phyloP scores from a whole-genome alignment of 805 yeast species.

The Wickerhamiella qilinensis region DNA sequence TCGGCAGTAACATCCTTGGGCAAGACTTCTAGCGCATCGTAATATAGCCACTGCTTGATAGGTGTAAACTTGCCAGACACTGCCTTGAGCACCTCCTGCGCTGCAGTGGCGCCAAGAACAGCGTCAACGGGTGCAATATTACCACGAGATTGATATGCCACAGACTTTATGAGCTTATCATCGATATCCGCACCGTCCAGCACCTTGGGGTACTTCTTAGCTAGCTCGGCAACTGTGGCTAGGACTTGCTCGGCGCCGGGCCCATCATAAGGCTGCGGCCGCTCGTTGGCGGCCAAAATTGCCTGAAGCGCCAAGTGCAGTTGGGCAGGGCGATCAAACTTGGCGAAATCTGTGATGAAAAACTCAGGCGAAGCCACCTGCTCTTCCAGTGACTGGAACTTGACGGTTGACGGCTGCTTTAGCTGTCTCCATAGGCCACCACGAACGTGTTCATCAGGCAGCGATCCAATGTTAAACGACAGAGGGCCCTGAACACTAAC shows the following conservation, averaged over 20 bases:
- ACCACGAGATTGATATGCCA: conserved; percentile 78
- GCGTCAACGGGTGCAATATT: conserved; percentile 84
- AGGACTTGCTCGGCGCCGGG: conserved; percentile 64
- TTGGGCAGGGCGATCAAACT: conserved; percentile 82
- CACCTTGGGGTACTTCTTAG: conserved; percentile 40
- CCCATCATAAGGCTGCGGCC: conserved; percentile 61
- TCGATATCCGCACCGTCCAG: conserved; percentile 45
- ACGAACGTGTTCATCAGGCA: conserved; percentile 32
- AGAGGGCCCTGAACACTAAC: conserved; percentile 88
- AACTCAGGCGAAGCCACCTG: conserved; percentile 70
- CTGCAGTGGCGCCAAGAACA: conserved; percentile 82
- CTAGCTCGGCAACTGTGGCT: conserved; percentile 41
- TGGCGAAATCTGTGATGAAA: conserved; percentile 75
- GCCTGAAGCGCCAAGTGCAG: conserved; percentile 89
- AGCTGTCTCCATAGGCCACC: conserved; percentile 92
- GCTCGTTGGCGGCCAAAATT: conserved; percentile 51
- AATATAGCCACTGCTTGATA: conserved; percentile 77
- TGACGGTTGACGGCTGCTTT: conserved; percentile 53
- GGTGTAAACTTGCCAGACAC: conserved; percentile 94
- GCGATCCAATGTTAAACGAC: conserved; percentile 67
- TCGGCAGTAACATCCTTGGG: conserved; percentile 42
- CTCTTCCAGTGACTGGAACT: conserved; percentile 45
- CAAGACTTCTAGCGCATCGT: conserved; percentile 81
- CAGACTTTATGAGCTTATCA: conserved; percentile 47
- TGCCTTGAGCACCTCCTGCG: conserved; percentile 92